A percentile compares a stretch with the other conserved stretches of the same genome.
These are phyloP conservation scores for Mycena maculata DNA, from an alignment of 768 basidiomycete species.

Conservation along the genomic window DNA sequence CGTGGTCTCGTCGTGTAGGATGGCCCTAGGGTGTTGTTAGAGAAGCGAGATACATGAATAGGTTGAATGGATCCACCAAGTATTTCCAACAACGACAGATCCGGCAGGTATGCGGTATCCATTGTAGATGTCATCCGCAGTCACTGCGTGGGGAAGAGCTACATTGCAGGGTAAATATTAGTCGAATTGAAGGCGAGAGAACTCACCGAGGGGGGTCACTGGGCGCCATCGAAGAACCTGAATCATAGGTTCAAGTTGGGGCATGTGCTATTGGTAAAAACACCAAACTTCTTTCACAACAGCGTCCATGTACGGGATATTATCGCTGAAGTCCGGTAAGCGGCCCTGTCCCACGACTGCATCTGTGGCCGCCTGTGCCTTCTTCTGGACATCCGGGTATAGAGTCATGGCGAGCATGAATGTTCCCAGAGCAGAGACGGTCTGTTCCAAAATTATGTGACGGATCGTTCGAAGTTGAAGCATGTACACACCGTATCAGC, in stretches of 20 bases:
- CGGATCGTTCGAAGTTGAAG: too few species aligned
- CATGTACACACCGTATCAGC: conserved; percentile 14
- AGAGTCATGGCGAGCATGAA: conserved; percentile 36
- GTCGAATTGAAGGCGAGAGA: too few species aligned
- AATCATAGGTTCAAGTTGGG: too few species aligned
- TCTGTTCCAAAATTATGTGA: conserved; percentile 13
- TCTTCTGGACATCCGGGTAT: conserved; percentile 30
- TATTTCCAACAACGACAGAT: conserved; percentile 36
- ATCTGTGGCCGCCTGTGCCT: conserved; percentile 41
- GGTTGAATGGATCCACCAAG: conserved; percentile 15
- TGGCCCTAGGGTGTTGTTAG: conserved; percentile 19
- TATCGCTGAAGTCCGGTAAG: conserved; percentile 30
- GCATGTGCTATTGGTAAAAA: too few species aligned
- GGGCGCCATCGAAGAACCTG: conserved; percentile 34
- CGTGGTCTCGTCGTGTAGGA: conserved; percentile 34
- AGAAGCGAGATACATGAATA: neutral
- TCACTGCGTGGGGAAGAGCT: conserved; percentile 34
- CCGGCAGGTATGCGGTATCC: conserved; percentile 41
- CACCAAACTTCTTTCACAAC: conserved; percentile 33
- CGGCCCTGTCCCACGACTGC: conserved; percentile 25
- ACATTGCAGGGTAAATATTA: neutral
- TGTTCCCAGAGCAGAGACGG: conserved; percentile 22
- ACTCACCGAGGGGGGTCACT: conserved; percentile 16
- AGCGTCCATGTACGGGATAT: conserved; percentile 36
- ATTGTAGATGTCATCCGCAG: conserved; percentile 36